These are phyloP conservation scores for Halteria grandinella DNA, from an alignment of 73 alveolate species.

Conservation along the genomic window DNA sequence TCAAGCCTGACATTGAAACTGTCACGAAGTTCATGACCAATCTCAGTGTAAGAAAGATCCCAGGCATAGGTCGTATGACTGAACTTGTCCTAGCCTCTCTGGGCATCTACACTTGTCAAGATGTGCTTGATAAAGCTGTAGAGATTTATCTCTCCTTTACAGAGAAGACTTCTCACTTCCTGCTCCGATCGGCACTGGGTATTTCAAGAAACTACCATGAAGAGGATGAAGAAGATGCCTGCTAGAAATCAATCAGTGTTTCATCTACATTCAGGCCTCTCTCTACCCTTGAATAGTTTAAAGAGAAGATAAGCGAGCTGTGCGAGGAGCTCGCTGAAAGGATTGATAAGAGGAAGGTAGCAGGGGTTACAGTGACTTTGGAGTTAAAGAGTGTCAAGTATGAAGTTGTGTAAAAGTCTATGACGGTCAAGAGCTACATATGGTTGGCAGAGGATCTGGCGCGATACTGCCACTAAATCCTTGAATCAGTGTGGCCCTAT, in stretches of 20 bases:
- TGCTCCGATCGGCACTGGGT: constrained; percentile 76
- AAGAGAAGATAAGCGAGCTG: constrained; percentile 47
- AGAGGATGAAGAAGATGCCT: constrained; percentile 67
- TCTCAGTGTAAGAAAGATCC: constrained; percentile 88
- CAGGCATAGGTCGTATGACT: constrained; percentile 93
- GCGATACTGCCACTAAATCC: constrained; percentile 7
- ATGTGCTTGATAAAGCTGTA: constrained; percentile 69
- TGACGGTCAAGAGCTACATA: constrained; percentile 26
- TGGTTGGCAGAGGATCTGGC: constrained; percentile 32
- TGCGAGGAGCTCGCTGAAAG: constrained; percentile 44
- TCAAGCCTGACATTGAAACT: constrained; percentile 76
- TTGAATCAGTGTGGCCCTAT: constrained; percentile 66
- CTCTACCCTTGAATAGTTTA: background rate
- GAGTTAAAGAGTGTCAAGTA: constrained; percentile 22
- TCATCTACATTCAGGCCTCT: constrained; percentile 42
- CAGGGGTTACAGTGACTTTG: constrained; percentile 31
- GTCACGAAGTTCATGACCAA: constrained; percentile 74
- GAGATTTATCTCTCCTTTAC: constrained; percentile 64
- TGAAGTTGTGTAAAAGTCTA: background rate
- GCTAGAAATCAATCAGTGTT: constrained; percentile 32
- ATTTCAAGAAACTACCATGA: constrained; percentile 72
- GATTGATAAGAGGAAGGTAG: constrained; percentile 23
- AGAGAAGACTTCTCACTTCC: constrained; percentile 59
- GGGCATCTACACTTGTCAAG: constrained; percentile 71
- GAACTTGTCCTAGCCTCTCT: constrained; percentile 73